Percentiles rank a stretch among this genome's conserved stretches.
Evolutionary conservation across 169 alveolate genomes (phyloP).

Genomic region (Plasmodium falciparum): DNA sequence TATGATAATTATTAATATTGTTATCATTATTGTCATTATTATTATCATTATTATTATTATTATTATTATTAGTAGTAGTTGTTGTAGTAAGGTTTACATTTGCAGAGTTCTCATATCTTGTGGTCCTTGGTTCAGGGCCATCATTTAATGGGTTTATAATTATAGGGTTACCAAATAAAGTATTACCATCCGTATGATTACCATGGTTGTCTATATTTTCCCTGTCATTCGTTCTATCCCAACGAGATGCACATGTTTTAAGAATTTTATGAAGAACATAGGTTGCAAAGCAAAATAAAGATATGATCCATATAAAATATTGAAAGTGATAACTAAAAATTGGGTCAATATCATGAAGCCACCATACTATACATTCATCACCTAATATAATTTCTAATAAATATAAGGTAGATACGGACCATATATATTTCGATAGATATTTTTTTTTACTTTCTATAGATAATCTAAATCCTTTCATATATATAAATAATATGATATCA

Average conservation of each 20-base stretch:
- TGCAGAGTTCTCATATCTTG: not conserved
- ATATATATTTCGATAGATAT: constrained; percentile 59
- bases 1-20: not conserved
- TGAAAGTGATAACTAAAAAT: constrained; percentile 70
- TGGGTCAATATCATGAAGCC: constrained; percentile 73
- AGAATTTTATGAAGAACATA: constrained; percentile 2
- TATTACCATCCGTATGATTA: not conserved
- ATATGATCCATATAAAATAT: constrained; percentile 54
- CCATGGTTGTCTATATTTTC: not conserved
- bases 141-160: no score
- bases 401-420: constrained; percentile 67
- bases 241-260: constrained; percentile 10
- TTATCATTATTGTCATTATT: not conserved
- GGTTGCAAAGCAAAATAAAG: constrained; percentile 24
- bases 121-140: not conserved
- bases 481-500: constrained; percentile 36
- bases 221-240: not conserved
- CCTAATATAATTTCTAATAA: constrained; percentile 43
- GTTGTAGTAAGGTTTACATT: no score
- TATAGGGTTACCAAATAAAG: no score
- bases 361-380: constrained; percentile 67
- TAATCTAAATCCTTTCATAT: constrained; percentile 27
- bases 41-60: not conserved
- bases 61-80: not conserved
- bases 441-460: constrained; percentile 51